A percentile compares a stretch with the other conserved stretches of the same genome.
Evolutionary conservation across 2,329 filamentous ascomycete genomes (phyloP).

Genomic region (Xylariaceae sp.): DNA sequence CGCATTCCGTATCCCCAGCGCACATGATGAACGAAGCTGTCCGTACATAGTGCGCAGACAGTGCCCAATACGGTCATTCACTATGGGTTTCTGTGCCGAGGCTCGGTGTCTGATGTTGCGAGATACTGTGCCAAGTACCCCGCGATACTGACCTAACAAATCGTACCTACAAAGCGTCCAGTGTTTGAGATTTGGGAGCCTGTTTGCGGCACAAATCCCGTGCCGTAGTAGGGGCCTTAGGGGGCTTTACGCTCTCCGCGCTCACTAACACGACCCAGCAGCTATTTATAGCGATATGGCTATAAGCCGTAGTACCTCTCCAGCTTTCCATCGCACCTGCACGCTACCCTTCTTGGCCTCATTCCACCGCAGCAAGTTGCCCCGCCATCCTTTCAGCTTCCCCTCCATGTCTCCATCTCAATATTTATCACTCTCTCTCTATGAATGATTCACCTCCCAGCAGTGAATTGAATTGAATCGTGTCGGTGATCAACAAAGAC

Average conservation of each 20-base stretch:
- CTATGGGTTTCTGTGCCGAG: no score
- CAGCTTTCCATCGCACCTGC: background rate
- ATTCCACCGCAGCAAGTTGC: background rate
- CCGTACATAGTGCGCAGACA: background rate
- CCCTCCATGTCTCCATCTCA: background rate
- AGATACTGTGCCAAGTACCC: background rate
- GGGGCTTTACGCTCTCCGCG: no score
- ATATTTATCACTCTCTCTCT: background rate
- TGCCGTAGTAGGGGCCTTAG: no score
- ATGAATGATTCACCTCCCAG: no score
- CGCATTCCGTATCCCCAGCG: background rate
- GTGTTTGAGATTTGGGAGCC: background rate
- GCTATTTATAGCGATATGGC: background rate
- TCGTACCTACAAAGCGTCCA: background rate
- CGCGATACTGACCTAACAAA: background rate
- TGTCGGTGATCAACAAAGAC: background rate
- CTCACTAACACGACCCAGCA: background rate
- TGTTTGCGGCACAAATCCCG: no score
- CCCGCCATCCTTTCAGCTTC: slow-evolving; percentile 8
- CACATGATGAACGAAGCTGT: background rate
- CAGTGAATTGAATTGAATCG: background rate
- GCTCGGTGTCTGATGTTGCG: no score
- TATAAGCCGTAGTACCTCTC: background rate
- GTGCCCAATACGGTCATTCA: background rate
- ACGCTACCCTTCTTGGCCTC: no score